A percentile compares a stretch with the other conserved stretches of the same genome.
phyloP scores from a whole-genome alignment of 176 grass and related monocot species.

The Triticum urartu region DNA sequence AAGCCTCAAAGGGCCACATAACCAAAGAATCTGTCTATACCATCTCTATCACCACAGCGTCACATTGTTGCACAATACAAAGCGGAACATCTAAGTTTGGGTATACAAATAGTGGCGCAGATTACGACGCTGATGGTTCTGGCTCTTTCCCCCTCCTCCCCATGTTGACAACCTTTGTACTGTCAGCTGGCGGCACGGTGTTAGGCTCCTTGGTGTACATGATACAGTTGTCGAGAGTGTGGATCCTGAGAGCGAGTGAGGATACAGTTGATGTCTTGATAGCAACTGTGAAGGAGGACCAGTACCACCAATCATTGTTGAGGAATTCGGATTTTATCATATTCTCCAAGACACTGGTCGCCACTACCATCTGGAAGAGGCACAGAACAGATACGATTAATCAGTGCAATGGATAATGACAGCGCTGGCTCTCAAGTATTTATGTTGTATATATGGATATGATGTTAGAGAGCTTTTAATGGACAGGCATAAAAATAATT shows the following conservation, averaged over 20 bases:
- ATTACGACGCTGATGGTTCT: slow-evolving; percentile 27
- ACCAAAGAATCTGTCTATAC: slow-evolving; percentile 5
- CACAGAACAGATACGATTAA: not conserved
- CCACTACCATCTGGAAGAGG: slow-evolving; percentile 72
- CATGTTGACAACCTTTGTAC: slow-evolving; percentile 40
- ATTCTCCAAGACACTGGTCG: slow-evolving; percentile 58
- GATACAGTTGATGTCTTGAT: slow-evolving; percentile 77
- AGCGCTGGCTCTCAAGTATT: not conserved
- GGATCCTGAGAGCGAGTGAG: slow-evolving; percentile 70
- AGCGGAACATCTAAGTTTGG: slow-evolving; percentile 23
- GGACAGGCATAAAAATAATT: not conserved
- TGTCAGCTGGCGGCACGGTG: slow-evolving; percentile 22
- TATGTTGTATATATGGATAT: not conserved
- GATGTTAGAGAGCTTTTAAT: not conserved
- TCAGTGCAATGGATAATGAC: not conserved
- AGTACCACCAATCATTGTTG: slow-evolving; percentile 91
- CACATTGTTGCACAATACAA: slow-evolving; percentile 17
- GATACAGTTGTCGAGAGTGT: slow-evolving; percentile 77
- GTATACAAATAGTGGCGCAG: slow-evolving; percentile 26
- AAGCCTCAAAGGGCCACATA: slow-evolving; percentile 22
- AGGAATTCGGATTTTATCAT: slow-evolving; percentile 80
- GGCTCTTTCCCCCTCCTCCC: slow-evolving; percentile 39
- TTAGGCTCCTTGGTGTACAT: slow-evolving; percentile 67
- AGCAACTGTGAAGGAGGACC: slow-evolving; percentile 86
- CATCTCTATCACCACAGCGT: not conserved